These are phyloP conservation scores for Komagataella pseudopastoris DNA, from an alignment of 805 yeast genomes.

Conservation along the genomic window DNA sequence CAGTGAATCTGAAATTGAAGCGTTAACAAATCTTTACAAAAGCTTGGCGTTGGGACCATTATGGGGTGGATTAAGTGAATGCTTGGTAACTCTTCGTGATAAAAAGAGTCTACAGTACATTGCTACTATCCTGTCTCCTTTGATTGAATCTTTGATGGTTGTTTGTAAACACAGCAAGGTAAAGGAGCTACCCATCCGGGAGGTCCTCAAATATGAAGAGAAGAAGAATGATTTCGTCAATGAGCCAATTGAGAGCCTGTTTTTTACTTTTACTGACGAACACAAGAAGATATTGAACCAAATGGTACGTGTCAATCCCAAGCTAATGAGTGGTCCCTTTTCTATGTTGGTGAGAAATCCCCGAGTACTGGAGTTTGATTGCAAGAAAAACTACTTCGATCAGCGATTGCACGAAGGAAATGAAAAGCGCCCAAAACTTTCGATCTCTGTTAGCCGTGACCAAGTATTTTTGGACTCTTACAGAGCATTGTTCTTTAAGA, in stretches of 20 bases:
- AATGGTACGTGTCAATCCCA: slow-evolving; percentile 84
- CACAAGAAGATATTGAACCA: slow-evolving; percentile 81
- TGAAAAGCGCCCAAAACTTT: slow-evolving; percentile 31
- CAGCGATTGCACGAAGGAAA: slow-evolving; percentile 47
- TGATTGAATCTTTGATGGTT: slow-evolving; percentile 88
- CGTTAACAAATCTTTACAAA: slow-evolving; percentile 48
- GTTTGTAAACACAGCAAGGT: slow-evolving; percentile 82
- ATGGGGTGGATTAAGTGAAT: slow-evolving; percentile 78
- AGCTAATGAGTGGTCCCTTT: slow-evolving; percentile 92
- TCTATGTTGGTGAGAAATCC: slow-evolving; percentile 81
- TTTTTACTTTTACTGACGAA: slow-evolving; percentile 78
- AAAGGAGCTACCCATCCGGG: slow-evolving; percentile 40
- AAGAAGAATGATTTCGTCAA: slow-evolving; percentile 51
- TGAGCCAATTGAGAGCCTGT: slow-evolving; percentile 66
- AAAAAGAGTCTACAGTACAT: slow-evolving; percentile 42
- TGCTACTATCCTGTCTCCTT: slow-evolving; percentile 71
- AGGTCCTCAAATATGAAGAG: slow-evolving; percentile 45
- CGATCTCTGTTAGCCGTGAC: slow-evolving; percentile 67
- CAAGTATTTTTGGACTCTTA: slow-evolving; percentile 89
- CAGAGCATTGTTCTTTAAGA: slow-evolving; percentile 66
- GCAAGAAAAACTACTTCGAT: slow-evolving; percentile 76
- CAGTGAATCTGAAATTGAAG: slow-evolving; percentile 22
- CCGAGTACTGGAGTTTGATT: slow-evolving; percentile 85
- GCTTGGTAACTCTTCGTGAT: slow-evolving; percentile 50
- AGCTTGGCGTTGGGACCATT: slow-evolving; percentile 58